These are phyloP conservation scores for Tylopilus balloui DNA, from an alignment of 768 basidiomycete species.

Conservation along the genomic window DNA sequence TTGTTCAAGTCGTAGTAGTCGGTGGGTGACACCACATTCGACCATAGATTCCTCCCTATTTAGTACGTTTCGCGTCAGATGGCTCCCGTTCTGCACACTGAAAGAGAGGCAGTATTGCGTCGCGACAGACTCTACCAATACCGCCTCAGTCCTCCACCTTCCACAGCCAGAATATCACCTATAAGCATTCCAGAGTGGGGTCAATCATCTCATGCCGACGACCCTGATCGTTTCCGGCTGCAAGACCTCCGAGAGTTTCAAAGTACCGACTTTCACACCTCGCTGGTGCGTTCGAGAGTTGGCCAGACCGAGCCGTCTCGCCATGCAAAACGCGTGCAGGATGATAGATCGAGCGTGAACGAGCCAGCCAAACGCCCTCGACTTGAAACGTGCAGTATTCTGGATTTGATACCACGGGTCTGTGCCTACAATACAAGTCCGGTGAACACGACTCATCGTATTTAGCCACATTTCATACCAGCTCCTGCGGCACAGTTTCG, in stretches of 20 bases:
- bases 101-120: slow-evolving; percentile 16
- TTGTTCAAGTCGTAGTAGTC: slow-evolving; percentile 5
- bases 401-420: slow-evolving; percentile 45
- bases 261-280: slow-evolving; percentile 30
- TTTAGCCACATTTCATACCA: slow-evolving; percentile 25
- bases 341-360: neutral
- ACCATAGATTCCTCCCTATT: slow-evolving; percentile 16
- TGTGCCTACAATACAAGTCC: slow-evolving; percentile 11
- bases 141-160: slow-evolving; percentile 15
- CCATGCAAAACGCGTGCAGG: slow-evolving; percentile 10
- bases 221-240: slow-evolving; percentile 36
- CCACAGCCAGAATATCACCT: neutral
- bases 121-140: slow-evolving; percentile 23
- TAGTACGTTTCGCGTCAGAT: slow-evolving; percentile 15
- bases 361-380: slow-evolving; percentile 32
- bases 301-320: neutral
- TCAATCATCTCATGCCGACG: slow-evolving; percentile 21
- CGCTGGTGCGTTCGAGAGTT: neutral
- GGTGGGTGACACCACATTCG: slow-evolving; percentile 21
- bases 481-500: slow-evolving; percentile 13
- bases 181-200: slow-evolving; percentile 38
- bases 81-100: neutral
- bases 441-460: slow-evolving; percentile 10
- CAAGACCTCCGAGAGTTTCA: slow-evolving; percentile 43
- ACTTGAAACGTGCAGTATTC: slow-evolving; percentile 34